Base-by-base conservation (phyloP, 2,329 filamentous ascomycete genomes). In the Ophiostoma ulmi region DNA sequence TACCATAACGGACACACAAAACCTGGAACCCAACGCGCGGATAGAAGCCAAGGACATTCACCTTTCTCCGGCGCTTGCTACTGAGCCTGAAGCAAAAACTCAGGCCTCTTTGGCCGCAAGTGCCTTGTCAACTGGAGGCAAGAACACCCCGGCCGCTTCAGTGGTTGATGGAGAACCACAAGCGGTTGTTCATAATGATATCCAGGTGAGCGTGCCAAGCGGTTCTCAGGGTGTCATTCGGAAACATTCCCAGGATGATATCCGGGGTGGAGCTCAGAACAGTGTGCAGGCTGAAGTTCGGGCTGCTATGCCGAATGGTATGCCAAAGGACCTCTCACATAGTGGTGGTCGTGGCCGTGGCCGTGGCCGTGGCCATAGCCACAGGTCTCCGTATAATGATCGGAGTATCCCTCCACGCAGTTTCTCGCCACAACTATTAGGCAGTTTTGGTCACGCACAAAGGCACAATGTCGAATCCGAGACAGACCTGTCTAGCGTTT, bases 401-500 rank as follows among this genome's bases (percentile, higher is more conserved):
- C 44, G n/a, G 44, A 20, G 5, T 6, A 48, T n/a, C 20, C 17
- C 44, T n/a, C 17, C 44, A 17, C 44, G 2, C 44, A 20, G 44
- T 7, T n/a, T 20, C 44, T 7, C 44, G 44, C 44, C 44, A 20
- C 17, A 20, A 48, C 7, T 20, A n/a, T 2, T 31, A 4, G 31
- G 31, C 31, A 20, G 17, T 2, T 17, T 20, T 48, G 44, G 44
- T 20, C 44, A 7, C 44, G 5, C 44, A 20, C 44, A 7, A 8
- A 48, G 7, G 7, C 20, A 17, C 44, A 20, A n/a, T 1, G 7
- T n/a, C n/a, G 79, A 65, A 22, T 41, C 35, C 26, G 58, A 73
- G 41, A 72, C 74, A 20, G 74, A 73, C 22, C 52, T 73, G 5
- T 72, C 70, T 48, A 76, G 75, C 70, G 20, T 75, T 2, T 74